Evolutionary conservation across 2,329 filamentous ascomycete genomes (phyloP).

Genomic region (Torrubiellomyces zombiae): DNA sequence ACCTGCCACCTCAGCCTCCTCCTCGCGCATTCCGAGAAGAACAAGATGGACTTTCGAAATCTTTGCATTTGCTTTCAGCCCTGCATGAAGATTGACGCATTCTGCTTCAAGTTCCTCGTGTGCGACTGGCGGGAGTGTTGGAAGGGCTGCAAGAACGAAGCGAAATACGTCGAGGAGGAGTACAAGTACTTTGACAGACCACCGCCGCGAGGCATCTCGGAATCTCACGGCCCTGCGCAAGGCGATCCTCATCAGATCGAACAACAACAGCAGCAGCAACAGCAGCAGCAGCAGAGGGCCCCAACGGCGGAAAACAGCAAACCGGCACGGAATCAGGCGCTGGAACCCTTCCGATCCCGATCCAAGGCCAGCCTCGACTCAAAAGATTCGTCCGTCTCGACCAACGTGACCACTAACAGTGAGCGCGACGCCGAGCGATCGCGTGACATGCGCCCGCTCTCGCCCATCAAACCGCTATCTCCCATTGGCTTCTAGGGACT

Average conservation of each 20-base stretch:
- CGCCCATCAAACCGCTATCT: slow-evolving; percentile 49
- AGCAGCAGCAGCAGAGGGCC: slow-evolving; percentile 20
- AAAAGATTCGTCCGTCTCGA: slow-evolving; percentile 24
- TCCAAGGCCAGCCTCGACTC: slow-evolving; percentile 28
- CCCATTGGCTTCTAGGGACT: slow-evolving; percentile 36
- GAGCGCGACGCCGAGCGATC: slow-evolving; percentile 15
- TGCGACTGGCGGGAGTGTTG: slow-evolving; percentile 94
- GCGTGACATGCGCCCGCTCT: slow-evolving; percentile 36
- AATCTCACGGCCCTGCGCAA: slow-evolving; percentile 14
- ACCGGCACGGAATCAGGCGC: too few species aligned
- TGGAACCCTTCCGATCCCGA: too few species aligned
- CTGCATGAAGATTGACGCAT: slow-evolving; percentile 88
- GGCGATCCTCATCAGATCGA: slow-evolving; percentile 5
- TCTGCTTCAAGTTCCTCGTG: slow-evolving; percentile 89
- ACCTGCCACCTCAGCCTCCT: slow-evolving; percentile 89
- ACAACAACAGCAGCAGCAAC: slow-evolving; percentile 38
- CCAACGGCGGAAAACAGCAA: too few species aligned
- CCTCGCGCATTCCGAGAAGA: slow-evolving; percentile 81
- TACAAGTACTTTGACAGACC: slow-evolving; percentile 43
- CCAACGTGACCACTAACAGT: slow-evolving; percentile 28
- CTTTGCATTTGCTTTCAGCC: slow-evolving; percentile 95
- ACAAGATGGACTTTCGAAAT: slow-evolving; percentile 96
- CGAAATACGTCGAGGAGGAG: slow-evolving; percentile 57
- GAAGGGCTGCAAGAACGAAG: slow-evolving; percentile 88
- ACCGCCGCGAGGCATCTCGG: slow-evolving; percentile 31